These are phyloP conservation scores for Phoma sp. DNA, from an alignment of 2,329 filamentous ascomycete genomes.

Conservation along the genomic window DNA sequence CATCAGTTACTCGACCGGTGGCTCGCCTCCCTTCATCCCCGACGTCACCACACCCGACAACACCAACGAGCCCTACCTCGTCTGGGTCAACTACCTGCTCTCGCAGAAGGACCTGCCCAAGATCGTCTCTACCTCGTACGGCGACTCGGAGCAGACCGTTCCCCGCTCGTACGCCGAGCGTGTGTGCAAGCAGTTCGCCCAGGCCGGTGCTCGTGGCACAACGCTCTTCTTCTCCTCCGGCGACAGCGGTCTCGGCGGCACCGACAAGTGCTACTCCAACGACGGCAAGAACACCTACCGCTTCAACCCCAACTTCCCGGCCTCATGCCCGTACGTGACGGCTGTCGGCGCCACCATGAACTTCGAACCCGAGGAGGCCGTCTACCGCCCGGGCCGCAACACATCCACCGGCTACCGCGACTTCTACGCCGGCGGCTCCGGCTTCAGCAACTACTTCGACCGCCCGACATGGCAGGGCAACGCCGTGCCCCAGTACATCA, in stretches of 20 bases:
- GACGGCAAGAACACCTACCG: slow-evolving; percentile 63
- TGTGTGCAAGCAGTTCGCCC: slow-evolving; percentile 68
- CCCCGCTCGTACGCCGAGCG: slow-evolving; percentile 65
- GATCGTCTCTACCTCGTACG: slow-evolving; percentile 70
- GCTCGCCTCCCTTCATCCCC: slow-evolving; percentile 60
- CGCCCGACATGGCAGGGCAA: slow-evolving; percentile 56
- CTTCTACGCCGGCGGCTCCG: slow-evolving; percentile 60
- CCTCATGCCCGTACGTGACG: slow-evolving; percentile 72
- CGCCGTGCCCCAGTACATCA: slow-evolving; percentile 55
- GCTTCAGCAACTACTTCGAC: slow-evolving; percentile 59
- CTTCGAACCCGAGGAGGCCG: slow-evolving; percentile 61
- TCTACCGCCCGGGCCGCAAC: slow-evolving; percentile 45
- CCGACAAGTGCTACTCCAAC: slow-evolving; percentile 62
- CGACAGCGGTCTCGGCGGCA: slow-evolving; percentile 63
- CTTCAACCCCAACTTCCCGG: slow-evolving; percentile 69
- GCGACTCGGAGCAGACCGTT: slow-evolving; percentile 69
- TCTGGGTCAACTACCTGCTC: slow-evolving; percentile 66
- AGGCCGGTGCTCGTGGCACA: slow-evolving; percentile 72
- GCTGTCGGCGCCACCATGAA: slow-evolving; percentile 66
- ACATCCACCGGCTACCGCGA: slow-evolving; percentile 48
- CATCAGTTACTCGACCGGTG: slow-evolving; percentile 66
- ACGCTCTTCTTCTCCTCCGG: slow-evolving; percentile 69
- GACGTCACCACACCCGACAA: slow-evolving; percentile 56
- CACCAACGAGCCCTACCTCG: slow-evolving; percentile 72
- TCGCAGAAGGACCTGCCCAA: slow-evolving; percentile 64